Base-by-base conservation (phyloP, 768 basidiomycete genomes). In the Agaricus subrufescens region DNA sequence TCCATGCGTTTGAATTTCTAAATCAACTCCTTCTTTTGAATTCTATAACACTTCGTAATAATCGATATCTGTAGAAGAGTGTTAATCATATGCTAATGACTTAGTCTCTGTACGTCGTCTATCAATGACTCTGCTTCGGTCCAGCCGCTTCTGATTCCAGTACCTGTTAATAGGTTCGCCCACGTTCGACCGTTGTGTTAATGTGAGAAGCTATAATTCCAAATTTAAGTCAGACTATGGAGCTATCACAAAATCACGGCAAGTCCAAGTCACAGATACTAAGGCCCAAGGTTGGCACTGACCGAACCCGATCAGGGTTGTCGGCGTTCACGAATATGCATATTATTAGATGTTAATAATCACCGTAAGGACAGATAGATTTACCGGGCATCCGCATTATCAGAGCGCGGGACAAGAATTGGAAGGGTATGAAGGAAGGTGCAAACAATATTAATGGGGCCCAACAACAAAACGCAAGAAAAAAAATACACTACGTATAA, bases 311-410 rank as follows among this genome's bases (percentile, higher is more conserved):
- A n/a, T n/a, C n/a, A n/a, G n/a, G n/a, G n/a, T n/a, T n/a, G n/a
- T n/a, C n/a, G n/a, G n/a, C n/a, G n/a, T n/a, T n/a, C n/a, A n/a
- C n/a, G n/a, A n/a, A n/a, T n/a, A n/a, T n/a, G n/a, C n/a, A n/a
- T 14, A 23, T 45, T 39, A 50, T 42, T 56, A 56, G 47, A 56
- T 56, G 50, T 43, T 31, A 44, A 45, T 56, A 48, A 31, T 50
- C 31, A 56, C 55, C 50, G 43, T 50, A 49, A 49, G 29, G n/a
- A 23, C 42, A 19, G 47, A 42, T 49, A 56, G 47, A 42, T 56
- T 43, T 56, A 56, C 49, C 42, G 49, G 55, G 43, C 3, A 14
- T 29, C 55, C 54, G 54, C 54, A 50, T 50, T 56, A 56, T 56
- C 54, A 56, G 27, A 56, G 54, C 54, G 15, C 19, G 30, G 27